These are phyloP conservation scores for Kuraishia ogatae DNA, from an alignment of 805 yeast species.

Conservation along the genomic window DNA sequence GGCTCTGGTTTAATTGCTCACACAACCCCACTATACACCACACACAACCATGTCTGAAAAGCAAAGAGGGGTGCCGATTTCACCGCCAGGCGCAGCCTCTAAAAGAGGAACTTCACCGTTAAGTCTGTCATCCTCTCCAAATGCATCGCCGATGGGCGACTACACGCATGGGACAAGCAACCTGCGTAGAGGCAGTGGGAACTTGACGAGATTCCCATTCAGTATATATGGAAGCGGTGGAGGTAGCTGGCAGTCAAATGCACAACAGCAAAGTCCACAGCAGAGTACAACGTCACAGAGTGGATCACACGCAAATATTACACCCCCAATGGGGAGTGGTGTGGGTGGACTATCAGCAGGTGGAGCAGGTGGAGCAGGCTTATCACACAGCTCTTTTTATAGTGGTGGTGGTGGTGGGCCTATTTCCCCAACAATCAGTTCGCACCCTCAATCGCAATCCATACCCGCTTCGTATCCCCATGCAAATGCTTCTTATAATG, in stretches of 20 bases:
- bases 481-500: neutral
- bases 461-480: neutral
- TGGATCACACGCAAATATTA: neutral
- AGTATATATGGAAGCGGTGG: slow-evolving; percentile 42
- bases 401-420: neutral
- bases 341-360: no score
- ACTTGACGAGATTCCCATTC: slow-evolving; percentile 48
- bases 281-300: neutral
- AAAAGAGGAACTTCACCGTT: neutral
- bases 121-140: neutral
- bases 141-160: neutral
- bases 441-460: neutral
- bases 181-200: slow-evolving; percentile 19
- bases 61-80: neutral
- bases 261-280: neutral
- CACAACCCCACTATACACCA: neutral
- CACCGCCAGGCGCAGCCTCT: neutral
- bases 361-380: neutral
- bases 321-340: neutral
- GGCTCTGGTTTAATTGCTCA: no score
- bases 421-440: neutral
- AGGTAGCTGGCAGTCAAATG: slow-evolving; percentile 4
- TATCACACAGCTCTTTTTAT: neutral
- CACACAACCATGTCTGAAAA: neutral
- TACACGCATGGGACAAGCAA: neutral